phyloP scores from a whole-genome alignment of 2,329 filamentous ascomycete species.

The Leptodontidium sp. region DNA sequence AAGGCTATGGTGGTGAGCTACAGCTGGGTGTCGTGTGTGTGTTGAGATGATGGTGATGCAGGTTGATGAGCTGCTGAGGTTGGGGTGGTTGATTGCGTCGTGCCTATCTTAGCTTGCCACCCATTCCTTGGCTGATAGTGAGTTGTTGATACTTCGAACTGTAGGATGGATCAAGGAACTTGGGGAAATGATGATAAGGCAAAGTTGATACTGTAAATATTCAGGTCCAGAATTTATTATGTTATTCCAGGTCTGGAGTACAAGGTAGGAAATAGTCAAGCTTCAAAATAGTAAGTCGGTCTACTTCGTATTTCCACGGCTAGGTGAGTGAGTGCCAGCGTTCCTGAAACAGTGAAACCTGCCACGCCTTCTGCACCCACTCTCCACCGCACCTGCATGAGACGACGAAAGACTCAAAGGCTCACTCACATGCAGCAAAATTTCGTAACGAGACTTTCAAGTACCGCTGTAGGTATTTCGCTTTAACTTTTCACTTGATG shows the following conservation, averaged over 20 bases:
- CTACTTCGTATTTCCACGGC: neutral
- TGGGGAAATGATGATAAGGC: neutral
- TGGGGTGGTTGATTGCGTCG: conserved; percentile 28
- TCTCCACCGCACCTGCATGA: neutral
- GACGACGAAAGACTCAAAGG: conserved; percentile 1
- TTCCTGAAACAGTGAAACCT: conserved; percentile 10
- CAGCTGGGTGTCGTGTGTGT: conserved; percentile 21
- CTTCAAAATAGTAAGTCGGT: neutral
- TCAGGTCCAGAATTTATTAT: too few relatives aligned
- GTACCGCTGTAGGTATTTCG: conserved; percentile 13
- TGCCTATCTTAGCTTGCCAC: conserved; percentile 17
- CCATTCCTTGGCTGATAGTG: neutral
- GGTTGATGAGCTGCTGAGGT: conserved; percentile 17
- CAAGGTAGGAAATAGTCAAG: neutral
- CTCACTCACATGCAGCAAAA: conserved; percentile 27
- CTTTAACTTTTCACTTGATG: neutral
- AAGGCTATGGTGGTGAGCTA: neutral
- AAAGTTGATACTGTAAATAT: too few relatives aligned
- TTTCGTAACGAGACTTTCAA: conserved; percentile 13
- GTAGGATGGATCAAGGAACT: neutral
- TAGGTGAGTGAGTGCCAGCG: neutral
- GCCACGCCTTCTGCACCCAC: neutral
- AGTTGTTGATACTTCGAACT: neutral
- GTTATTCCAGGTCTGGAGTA: too few relatives aligned
- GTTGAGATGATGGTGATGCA: neutral